Percentiles rank a stretch among this genome's conserved stretches.
Conservation (phyloP, 177 flowering plant genomes). For the Vitis hybrid region DNA sequence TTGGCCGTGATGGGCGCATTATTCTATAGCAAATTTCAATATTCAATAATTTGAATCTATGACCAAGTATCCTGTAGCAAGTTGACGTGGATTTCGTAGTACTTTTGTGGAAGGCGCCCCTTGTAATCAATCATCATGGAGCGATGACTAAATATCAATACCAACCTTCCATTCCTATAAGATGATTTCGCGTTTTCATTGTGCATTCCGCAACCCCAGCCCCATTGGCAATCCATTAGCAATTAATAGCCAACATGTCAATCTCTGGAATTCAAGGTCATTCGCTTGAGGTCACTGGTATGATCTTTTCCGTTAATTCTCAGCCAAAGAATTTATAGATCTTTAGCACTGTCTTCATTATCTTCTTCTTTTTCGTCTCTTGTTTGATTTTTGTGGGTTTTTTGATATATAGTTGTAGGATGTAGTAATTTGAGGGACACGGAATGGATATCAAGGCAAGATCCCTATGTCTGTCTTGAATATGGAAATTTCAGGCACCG, state of each 20-base stretch:
- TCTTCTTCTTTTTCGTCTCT: neutral
- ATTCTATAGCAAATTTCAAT: too few species aligned
- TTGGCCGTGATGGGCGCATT: too few species aligned
- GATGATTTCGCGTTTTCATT: too few species aligned
- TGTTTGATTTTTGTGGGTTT: neutral
- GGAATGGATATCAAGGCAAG: constrained; percentile 19
- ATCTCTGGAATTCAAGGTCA: constrained; percentile 41
- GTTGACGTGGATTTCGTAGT: too few species aligned
- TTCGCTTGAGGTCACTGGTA: constrained; percentile 41
- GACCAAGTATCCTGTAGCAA: too few species aligned
- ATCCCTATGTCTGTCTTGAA: constrained; percentile 19
- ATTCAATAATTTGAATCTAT: too few species aligned
- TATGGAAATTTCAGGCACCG: constrained; percentile 8
- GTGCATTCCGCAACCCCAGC: too few species aligned
- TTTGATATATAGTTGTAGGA: neutral
- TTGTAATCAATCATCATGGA: too few species aligned
- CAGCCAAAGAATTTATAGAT: neutral
- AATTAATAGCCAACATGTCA: constrained; percentile 19
- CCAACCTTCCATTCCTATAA: too few species aligned
- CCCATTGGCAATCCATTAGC: too few species aligned
- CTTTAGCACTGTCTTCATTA: neutral
- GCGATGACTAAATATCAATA: too few species aligned
- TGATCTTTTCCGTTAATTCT: neutral
- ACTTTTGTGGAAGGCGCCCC: too few species aligned
- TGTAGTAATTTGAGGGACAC: constrained; percentile 13